These are phyloP conservation scores for Monilinia laxa DNA, from an alignment of 2,329 filamentous ascomycete species.

Conservation along the genomic window DNA sequence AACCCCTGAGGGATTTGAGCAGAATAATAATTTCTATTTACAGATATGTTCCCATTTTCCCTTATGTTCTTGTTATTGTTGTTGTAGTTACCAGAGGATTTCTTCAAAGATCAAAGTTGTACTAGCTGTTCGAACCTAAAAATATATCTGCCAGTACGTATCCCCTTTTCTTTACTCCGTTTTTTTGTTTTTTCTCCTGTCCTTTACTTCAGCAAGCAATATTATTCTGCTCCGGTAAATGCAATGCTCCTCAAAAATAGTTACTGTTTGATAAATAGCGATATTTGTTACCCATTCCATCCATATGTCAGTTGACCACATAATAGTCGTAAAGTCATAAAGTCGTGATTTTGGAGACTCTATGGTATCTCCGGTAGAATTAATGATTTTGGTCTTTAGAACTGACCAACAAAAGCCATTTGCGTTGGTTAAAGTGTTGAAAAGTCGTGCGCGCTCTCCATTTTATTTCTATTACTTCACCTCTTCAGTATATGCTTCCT, in stretches of 20 bases:
- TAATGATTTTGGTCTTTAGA: slow-evolving; percentile 13
- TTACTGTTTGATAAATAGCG: slow-evolving; percentile 17
- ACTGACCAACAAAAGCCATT: not conserved
- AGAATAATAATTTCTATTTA: slow-evolving; percentile 19
- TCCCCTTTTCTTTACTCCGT: not conserved
- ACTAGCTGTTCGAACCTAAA: slow-evolving; percentile 12
- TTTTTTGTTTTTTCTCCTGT: not conserved
- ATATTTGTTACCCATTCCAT: slow-evolving; percentile 16
- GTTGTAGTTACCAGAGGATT: not conserved
- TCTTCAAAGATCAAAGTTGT: not conserved
- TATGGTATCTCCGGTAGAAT: not conserved
- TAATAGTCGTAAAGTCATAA: slow-evolving; percentile 11
- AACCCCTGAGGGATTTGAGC: slow-evolving; percentile 1
- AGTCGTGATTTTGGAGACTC: not conserved
- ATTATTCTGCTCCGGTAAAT: not conserved
- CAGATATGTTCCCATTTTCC: slow-evolving; percentile 14
- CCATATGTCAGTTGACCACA: not conserved
- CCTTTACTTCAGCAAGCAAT: not conserved
- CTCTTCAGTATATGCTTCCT: not conserved
- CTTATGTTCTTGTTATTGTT: not conserved
- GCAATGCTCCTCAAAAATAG: slow-evolving; percentile 15
- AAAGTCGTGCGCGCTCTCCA: not conserved
- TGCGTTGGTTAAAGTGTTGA: not conserved
- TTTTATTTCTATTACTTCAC: slow-evolving; percentile 3
- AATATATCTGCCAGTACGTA: slow-evolving; percentile 17